Evolutionary conservation across 306 rosid species (phyloP).

Genomic region (Arachis stenosperma): DNA sequence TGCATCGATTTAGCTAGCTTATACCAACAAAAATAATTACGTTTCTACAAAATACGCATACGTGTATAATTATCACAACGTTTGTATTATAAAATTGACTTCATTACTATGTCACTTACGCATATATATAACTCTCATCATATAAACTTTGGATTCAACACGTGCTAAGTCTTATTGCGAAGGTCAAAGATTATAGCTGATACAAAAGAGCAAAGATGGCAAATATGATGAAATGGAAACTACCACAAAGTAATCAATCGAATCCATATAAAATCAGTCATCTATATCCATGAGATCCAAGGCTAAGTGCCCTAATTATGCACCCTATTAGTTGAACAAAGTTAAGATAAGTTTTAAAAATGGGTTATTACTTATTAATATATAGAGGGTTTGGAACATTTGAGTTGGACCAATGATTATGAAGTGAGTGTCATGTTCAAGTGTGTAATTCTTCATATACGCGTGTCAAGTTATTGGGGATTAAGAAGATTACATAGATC

Average conservation of each 20-base stretch:
- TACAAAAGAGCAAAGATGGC: not conserved
- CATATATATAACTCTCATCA: not conserved
- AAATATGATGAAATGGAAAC: constrained; percentile 13
- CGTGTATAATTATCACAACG: constrained; percentile 7
- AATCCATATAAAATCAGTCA: constrained; percentile 22
- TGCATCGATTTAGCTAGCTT: not conserved
- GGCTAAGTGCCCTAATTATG: constrained; percentile 40
- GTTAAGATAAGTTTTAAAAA: constrained; percentile 36
- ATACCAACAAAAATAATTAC: constrained; percentile 3
- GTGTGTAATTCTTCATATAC: constrained; percentile 11
- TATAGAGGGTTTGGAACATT: constrained; percentile 8
- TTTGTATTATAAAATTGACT: not conserved
- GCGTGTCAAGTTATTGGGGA: constrained; percentile 45
- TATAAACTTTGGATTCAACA: constrained; percentile 19
- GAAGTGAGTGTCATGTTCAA: constrained; percentile 45
- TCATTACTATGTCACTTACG: constrained; percentile 6
- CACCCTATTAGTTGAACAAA: constrained; percentile 50
- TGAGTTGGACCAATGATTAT: constrained; percentile 40
- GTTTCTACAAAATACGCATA: constrained; percentile 11
- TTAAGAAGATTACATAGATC: constrained; percentile 51
- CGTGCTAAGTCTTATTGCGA: constrained; percentile 40
- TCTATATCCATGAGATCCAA: constrained; percentile 19
- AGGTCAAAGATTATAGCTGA: constrained; percentile 49
- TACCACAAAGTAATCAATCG: constrained; percentile 21
- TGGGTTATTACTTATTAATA: not conserved